Evolutionary conservation across 148 eudicot species (phyloP).

Genomic region (Cornus suecica): DNA sequence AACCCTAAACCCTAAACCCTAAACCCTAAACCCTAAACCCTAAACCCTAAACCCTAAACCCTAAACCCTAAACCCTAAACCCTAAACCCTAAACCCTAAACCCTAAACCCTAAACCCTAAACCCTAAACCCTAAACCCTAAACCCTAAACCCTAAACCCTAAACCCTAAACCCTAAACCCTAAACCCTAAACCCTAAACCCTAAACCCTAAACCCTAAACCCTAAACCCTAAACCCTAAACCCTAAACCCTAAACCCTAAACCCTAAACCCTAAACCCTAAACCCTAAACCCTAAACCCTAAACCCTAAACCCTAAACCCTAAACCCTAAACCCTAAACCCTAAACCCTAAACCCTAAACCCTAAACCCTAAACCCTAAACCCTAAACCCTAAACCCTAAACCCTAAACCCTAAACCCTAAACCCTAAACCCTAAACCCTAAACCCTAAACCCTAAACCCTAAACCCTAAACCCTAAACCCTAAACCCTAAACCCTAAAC

Average conservation of each 20-base stretch:
- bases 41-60: slow-evolving; percentile 14
- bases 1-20: neutral
- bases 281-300: neutral
- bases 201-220: neutral
- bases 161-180: slow-evolving; percentile 1
- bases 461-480: neutral
- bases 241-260: slow-evolving; percentile 1
- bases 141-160: neutral
- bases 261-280: neutral
- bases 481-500: neutral
- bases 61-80: slow-evolving; percentile 4
- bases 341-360: neutral
- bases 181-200: neutral
- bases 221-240: neutral
- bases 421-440: neutral
- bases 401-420: neutral
- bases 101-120: neutral
- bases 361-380: neutral
- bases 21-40: neutral
- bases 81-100: neutral
- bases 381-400: neutral
- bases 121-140: neutral
- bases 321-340: neutral
- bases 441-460: slow-evolving; percentile 3
- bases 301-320: neutral